Percentiles rank a stretch among this genome's conserved stretches.
Conservation (phyloP, 2,329 filamentous ascomycete species). For the Diplodia scrobiculata region DNA sequence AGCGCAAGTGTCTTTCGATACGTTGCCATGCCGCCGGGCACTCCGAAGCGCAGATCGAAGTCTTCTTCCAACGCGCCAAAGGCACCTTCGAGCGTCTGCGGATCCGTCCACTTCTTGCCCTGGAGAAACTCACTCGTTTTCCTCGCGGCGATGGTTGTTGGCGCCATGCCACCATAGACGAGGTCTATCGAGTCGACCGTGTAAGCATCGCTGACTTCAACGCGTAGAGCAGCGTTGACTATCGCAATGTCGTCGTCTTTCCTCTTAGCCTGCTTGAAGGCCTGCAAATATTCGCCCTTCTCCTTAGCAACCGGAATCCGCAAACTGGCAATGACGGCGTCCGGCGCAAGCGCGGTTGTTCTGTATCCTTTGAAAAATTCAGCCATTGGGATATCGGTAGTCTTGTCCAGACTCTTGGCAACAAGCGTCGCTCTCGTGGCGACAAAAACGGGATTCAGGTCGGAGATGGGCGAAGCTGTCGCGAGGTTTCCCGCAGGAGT, state of each 20-base stretch:
- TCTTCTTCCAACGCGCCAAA: slow-evolving; percentile 89
- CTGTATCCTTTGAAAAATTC: slow-evolving; percentile 93
- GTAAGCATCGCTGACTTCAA: slow-evolving; percentile 69
- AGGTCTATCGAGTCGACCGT: slow-evolving; percentile 74
- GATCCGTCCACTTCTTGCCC: slow-evolving; percentile 77
- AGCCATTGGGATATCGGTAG: slow-evolving; percentile 85
- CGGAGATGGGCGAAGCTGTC: slow-evolving; percentile 93
- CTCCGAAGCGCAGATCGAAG: slow-evolving; percentile 84
- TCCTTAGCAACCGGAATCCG: slow-evolving; percentile 76
- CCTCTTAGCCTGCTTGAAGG: slow-evolving; percentile 95
- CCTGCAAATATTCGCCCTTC: slow-evolving; percentile 79
- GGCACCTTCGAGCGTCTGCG: slow-evolving; percentile 80
- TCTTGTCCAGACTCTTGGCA: slow-evolving; percentile 72
- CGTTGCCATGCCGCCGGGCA: slow-evolving; percentile 96
- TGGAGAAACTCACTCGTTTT: slow-evolving; percentile 71
- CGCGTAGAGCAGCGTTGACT: slow-evolving; percentile 80
- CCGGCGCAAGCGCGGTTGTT: slow-evolving; percentile 73
- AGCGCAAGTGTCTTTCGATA: slow-evolving; percentile 89
- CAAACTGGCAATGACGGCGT: slow-evolving; percentile 83
- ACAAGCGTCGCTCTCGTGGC: slow-evolving; percentile 80
- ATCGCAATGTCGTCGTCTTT: slow-evolving; percentile 99
- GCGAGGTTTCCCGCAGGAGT: slow-evolving; percentile 92
- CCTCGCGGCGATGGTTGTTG: slow-evolving; percentile 84
- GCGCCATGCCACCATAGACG: slow-evolving; percentile 94
- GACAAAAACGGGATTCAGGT: slow-evolving; percentile 91